Conservation (phyloP, 805 yeast genomes). For the Candida nemodendra region DNA sequence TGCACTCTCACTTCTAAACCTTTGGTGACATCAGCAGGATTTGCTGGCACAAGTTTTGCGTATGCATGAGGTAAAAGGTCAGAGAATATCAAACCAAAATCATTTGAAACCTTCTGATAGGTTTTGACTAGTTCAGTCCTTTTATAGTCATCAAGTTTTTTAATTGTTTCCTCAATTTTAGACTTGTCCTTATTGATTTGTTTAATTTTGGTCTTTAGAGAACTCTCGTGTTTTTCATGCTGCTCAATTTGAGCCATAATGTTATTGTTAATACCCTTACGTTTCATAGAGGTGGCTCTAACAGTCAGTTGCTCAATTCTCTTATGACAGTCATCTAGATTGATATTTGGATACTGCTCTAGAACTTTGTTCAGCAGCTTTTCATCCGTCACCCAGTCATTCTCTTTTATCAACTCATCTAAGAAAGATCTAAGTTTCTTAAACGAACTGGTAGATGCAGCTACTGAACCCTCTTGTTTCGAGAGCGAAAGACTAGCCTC, state of each 20-base stretch:
- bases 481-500: conserved; percentile 49
- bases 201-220: conserved; percentile 74
- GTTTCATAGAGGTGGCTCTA: conserved; percentile 65
- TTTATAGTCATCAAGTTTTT: conserved; percentile 80
- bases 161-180: conserved; percentile 85
- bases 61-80: conserved; percentile 87
- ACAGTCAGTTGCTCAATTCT: conserved; percentile 56
- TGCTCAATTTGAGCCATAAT: conserved; percentile 90
- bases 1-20: conserved; percentile 91
- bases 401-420: conserved; percentile 47
- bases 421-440: conserved; percentile 36
- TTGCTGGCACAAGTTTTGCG: conserved; percentile 83
- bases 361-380: conserved; percentile 53
- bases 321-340: conserved; percentile 60
- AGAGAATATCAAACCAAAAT: conserved; percentile 86
- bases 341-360: conserved; percentile 60
- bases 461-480: conserved; percentile 54
- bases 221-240: conserved; percentile 81
- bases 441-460: conserved; percentile 32
- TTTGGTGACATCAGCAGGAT: conserved; percentile 77
- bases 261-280: conserved; percentile 74
- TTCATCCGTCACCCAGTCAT: conserved; percentile 74
- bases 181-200: conserved; percentile 87
- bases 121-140: conserved; percentile 78
- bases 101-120: conserved; percentile 81